Percentiles rank a stretch among this genome's conserved stretches.
These are phyloP conservation scores for Amanita exitialis DNA, from an alignment of 768 basidiomycete species.

Conservation along the genomic window DNA sequence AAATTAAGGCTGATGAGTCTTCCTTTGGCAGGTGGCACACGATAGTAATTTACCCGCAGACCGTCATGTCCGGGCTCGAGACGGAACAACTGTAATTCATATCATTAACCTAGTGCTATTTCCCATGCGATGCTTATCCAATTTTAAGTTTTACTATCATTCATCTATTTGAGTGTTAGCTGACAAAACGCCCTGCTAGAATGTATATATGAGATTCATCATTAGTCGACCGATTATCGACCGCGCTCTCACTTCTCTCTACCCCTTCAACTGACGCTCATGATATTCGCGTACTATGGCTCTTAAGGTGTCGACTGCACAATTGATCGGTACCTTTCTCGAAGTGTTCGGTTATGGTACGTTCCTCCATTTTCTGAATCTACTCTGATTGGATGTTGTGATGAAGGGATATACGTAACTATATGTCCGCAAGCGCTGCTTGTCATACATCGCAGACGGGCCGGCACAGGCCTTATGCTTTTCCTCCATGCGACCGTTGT, in stretches of 20 bases:
- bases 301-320: neutral
- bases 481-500: neutral
- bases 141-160: too few relatives aligned
- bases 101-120: too few relatives aligned
- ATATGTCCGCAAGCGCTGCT: neutral
- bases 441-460: neutral
- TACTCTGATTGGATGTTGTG: neutral
- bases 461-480: neutral
- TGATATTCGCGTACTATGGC: neutral
- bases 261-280: neutral
- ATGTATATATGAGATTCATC: too few relatives aligned
- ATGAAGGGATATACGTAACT: neutral
- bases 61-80: too few relatives aligned
- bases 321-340: constrained; percentile 2
- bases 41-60: too few relatives aligned
- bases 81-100: too few relatives aligned
- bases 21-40: too few relatives aligned
- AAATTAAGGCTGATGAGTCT: too few relatives aligned
- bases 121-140: too few relatives aligned
- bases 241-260: neutral
- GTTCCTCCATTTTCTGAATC: neutral
- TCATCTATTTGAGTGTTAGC: too few relatives aligned
- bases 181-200: too few relatives aligned
- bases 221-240: too few relatives aligned
- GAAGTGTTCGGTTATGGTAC: constrained; percentile 5